Base-by-base conservation (phyloP, 495 filamentous ascomycete species). In the Hypoxylon lienhwacheense region DNA sequence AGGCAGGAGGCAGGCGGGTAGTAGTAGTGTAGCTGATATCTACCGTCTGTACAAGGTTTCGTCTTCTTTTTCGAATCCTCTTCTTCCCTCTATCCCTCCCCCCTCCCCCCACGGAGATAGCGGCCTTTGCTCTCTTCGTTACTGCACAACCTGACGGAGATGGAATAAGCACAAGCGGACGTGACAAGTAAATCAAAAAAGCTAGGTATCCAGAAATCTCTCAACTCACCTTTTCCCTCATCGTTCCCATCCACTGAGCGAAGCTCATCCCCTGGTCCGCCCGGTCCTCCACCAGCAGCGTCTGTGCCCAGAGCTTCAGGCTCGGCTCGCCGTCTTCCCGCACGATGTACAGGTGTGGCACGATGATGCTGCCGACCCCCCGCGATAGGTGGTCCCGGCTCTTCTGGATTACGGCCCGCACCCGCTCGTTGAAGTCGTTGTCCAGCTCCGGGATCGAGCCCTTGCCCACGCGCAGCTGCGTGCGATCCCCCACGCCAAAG, bases 261-360 rank as follows among this genome's bases (percentile, higher is more conserved):
- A 93, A 81, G 63, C 95, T 96, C 68, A 91, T 83, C 15, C 90
- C 85, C 73, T 95, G 90, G 66, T 98, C 93, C 32, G 95, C 89
- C 50, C 92, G 81, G 71, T 98, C 93, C 73, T 98, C 93, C 41
- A 98, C 85, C 68, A 97, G 73, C 76, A 97, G 80, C 34, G 95
- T 96, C 79, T 93, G 90, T 19, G 93, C 93, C 93, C 93, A 98
- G 53, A 98, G 73, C 67, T 91, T 91, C 70, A 98, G 76, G 42
- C 89, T 90, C 16, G 93, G 93, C 74, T 98, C 93, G 22, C 93
- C 93, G 62, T 97, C 93, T 68, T 96, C 91, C 56, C 90, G 84
- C 41, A 98, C 87, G 58, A 97, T 81, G 63, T 97, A 97, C 47
- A 98, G 76, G 63, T 95, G 89, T 20, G 95, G 95, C 40, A 95